Evolutionary conservation across 2,329 filamentous ascomycete species (phyloP).

Genomic region (Ophiostoma quercus): DNA sequence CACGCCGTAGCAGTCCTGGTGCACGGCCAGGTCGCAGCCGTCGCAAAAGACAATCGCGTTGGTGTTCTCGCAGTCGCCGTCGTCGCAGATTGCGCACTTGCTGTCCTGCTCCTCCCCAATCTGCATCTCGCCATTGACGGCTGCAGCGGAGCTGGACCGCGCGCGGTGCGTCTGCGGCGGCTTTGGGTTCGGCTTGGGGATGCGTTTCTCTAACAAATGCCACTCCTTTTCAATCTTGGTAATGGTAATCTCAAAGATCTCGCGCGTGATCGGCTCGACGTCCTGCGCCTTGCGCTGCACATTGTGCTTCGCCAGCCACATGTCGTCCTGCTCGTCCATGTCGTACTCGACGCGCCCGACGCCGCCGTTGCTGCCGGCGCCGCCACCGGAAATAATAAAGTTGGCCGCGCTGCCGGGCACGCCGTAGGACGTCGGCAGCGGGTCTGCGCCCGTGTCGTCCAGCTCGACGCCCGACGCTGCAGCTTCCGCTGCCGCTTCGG

Average conservation of each 20-base stretch:
- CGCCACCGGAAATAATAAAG: slow-evolving; percentile 15
- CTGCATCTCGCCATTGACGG: slow-evolving; percentile 87
- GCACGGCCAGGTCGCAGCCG: slow-evolving; percentile 92
- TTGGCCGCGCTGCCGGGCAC: slow-evolving; percentile 44
- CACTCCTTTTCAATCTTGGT: slow-evolving; percentile 99
- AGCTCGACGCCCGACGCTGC: background rate
- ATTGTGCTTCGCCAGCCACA: slow-evolving; percentile 88
- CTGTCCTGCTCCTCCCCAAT: slow-evolving; percentile 89
- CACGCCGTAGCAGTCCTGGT: slow-evolving; percentile 98
- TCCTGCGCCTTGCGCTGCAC: slow-evolving; percentile 65
- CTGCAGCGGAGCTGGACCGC: slow-evolving; percentile 86
- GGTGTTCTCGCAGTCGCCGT: slow-evolving; percentile 98
- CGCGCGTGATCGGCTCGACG: slow-evolving; percentile 79
- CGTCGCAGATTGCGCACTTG: slow-evolving; percentile 96
- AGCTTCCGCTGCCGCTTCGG: slow-evolving; percentile 47
- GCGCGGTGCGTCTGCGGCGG: slow-evolving; percentile 91
- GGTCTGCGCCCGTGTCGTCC: background rate
- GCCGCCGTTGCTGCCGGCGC: slow-evolving; percentile 34
- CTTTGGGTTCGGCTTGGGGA: slow-evolving; percentile 94
- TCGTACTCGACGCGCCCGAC: slow-evolving; percentile 93
- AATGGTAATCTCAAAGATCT: slow-evolving; percentile 95
- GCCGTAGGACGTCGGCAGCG: slow-evolving; percentile 27
- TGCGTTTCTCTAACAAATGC: slow-evolving; percentile 91
- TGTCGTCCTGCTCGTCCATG: slow-evolving; percentile 98
- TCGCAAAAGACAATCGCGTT: slow-evolving; percentile 99